Base-by-base conservation (phyloP, 805 yeast species). In the Saccharomycopsis amapae region DNA sequence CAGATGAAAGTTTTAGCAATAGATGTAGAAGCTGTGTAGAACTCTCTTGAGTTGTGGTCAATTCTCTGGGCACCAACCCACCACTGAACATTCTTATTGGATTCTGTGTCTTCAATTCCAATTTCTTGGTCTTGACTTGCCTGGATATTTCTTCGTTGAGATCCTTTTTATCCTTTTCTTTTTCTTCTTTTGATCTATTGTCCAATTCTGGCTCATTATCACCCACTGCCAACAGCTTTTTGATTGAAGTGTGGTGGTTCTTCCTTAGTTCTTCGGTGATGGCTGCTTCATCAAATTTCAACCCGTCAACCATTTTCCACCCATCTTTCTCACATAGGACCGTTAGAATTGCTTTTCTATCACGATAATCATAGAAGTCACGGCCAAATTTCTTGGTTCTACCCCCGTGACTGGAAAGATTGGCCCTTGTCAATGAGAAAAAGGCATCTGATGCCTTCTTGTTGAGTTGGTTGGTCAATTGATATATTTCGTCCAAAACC, bases 21-120 rank as follows among this genome's bases (percentile, higher is more conserved):
- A 42, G n/a, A 17, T 13, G 19, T 18, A 50, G 36, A 19, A 50
- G 25, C 18, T 46, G 31, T 20, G 20, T 38, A 23, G 15, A 32
- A 10, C 18, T 23, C 1, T 28, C 12, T 33, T 46, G 43, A n/a
- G 36, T 36, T 28, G 6, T 18, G 23, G 26, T 37, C 19, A 51
- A 40, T 6, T 43, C 48, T 17, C 25, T 33, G 5, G 54, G 53
- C 12, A 46, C 54, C 38, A 51, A 33, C n/a, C 53, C 54, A 5
- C 54, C 54, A 31, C 34, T 39, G 42, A 51, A 51, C 54, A 51
- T 51, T 34, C 40, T 42, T 5, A 51, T 46, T 6, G 51, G 53
- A 36, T 51, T 44, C 30, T 30, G 25, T 20, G 25, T 50, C 24
- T 33, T 26, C 10, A 25, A 28, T 13, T 38, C 37, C 39, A 23